Conservation (phyloP, 345 rosid genomes). For the Populus euphratica region DNA sequence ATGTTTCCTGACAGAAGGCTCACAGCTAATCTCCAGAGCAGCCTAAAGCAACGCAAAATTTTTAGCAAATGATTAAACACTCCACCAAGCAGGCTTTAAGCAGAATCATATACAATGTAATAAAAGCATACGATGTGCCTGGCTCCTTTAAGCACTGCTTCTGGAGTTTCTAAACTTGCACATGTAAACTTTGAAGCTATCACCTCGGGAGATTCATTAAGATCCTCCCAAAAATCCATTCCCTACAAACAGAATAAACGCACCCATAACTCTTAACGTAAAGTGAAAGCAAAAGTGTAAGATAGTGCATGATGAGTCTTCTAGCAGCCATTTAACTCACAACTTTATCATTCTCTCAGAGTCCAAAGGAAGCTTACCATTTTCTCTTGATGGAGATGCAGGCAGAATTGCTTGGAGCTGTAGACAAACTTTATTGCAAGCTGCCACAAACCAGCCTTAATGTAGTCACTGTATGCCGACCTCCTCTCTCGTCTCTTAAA, state of each 20-base stretch:
- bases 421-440: slow-evolving; percentile 10
- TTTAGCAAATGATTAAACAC: neutral
- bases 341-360: no score
- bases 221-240: slow-evolving; percentile 1
- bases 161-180: slow-evolving; percentile 8
- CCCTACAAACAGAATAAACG: neutral
- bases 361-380: neutral
- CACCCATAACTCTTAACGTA: neutral
- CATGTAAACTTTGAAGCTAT: slow-evolving; percentile 5
- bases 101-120: neutral
- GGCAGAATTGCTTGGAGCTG: slow-evolving; percentile 10
- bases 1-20: slow-evolving; percentile 10
- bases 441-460: slow-evolving; percentile 7
- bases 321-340: no score
- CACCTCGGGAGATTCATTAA: slow-evolving; percentile 2
- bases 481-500: neutral
- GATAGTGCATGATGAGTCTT: no score
- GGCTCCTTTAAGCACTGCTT: slow-evolving; percentile 7
- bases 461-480: slow-evolving; percentile 5
- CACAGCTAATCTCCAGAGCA: slow-evolving; percentile 14
- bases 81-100: neutral
- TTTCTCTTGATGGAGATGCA: neutral
- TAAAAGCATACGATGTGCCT: slow-evolving; percentile 11
- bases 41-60: slow-evolving; percentile 2
- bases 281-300: neutral